Base-by-base conservation (phyloP, 129 eudicot species). In the Centrapalus pauciflorus region DNA sequence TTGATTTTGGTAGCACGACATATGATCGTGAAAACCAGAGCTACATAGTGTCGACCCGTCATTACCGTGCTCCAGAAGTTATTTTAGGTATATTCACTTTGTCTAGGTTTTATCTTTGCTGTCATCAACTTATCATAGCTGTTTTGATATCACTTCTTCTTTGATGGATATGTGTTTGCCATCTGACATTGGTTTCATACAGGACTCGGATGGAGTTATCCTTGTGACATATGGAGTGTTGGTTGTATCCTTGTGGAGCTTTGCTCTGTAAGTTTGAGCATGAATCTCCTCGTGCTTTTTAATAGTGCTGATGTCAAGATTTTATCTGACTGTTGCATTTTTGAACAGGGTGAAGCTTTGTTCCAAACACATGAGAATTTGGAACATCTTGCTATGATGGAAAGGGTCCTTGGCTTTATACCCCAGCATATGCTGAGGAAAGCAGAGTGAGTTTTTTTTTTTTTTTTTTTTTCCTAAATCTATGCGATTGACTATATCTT, bases 311-410 rank as follows among this genome's bases (percentile, higher is more conserved):
- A 14, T 5, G 8, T 10, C 1, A 26, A 0, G 4, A 0, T 20
- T 38, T n/a, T 64, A 30, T 14, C 5, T 4, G 55, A 62, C 43
- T 26, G 6, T 40, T 21, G 14, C 12, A 21, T 4, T 49, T 46
- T 32, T 38, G 46, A n/a, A 10, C 61, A 90, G 97, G 97, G 97
- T 8, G 97, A 87, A 71, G 95, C 97, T 0, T 76, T 90, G 80
- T 90, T 90, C 34, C 97, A 90, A 71, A 90, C 97, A 23, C 97
- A 90, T n/a, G 97, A 90, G 58, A 87, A 90, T 50, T 62, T 90
- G 50, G 97, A 90, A 70, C 97, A 90, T 83, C 97, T 90, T 69
- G 97, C 97, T 48, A 87, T 87, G 97, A 90, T 90, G 97, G 97
- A 90, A 65, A 70, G 87, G 50, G 95, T 90, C 2, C 84, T 90